Conservation (phyloP, 345 rosid species). For the Microcos paniculata region DNA sequence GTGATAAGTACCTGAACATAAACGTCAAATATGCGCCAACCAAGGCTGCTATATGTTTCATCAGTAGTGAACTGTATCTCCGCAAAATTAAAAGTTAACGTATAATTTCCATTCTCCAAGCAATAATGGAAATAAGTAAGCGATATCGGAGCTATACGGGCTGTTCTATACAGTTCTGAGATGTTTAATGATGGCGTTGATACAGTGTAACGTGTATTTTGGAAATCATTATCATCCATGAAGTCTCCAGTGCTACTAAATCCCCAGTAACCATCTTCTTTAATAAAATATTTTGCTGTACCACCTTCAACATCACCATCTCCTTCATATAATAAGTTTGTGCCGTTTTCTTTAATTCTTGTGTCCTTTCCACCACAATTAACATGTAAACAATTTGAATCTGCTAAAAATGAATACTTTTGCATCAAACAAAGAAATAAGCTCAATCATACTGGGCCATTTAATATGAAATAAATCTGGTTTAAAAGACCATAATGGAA, state of each 20-base stretch:
- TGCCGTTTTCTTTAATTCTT: constrained; percentile 31
- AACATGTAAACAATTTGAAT: constrained; percentile 48
- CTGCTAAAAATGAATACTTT: constrained; percentile 27
- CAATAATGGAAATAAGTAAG: constrained; percentile 74
- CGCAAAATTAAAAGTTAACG: constrained; percentile 50
- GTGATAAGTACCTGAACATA: constrained; percentile 51
- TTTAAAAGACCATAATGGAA: background rate
- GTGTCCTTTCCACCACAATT: constrained; percentile 63
- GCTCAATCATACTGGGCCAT: background rate
- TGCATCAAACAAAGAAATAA: constrained; percentile 3
- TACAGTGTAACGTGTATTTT: constrained; percentile 36
- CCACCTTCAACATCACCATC: constrained; percentile 53
- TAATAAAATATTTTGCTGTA: constrained; percentile 43
- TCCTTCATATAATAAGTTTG: constrained; percentile 43
- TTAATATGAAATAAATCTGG: background rate
- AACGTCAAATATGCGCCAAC: constrained; percentile 60
- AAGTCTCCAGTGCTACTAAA: constrained; percentile 72
- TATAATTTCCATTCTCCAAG: constrained; percentile 57
- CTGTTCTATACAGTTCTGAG: constrained; percentile 43
- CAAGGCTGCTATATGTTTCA: constrained; percentile 44
- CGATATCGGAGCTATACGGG: constrained; percentile 56
- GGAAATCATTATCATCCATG: constrained; percentile 58
- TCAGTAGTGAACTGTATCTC: constrained; percentile 58
- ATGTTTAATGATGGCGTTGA: constrained; percentile 31
- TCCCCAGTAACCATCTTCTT: constrained; percentile 49